These are phyloP conservation scores for Leccinum incarnatum DNA, from an alignment of 768 basidiomycete genomes.

Conservation along the genomic window DNA sequence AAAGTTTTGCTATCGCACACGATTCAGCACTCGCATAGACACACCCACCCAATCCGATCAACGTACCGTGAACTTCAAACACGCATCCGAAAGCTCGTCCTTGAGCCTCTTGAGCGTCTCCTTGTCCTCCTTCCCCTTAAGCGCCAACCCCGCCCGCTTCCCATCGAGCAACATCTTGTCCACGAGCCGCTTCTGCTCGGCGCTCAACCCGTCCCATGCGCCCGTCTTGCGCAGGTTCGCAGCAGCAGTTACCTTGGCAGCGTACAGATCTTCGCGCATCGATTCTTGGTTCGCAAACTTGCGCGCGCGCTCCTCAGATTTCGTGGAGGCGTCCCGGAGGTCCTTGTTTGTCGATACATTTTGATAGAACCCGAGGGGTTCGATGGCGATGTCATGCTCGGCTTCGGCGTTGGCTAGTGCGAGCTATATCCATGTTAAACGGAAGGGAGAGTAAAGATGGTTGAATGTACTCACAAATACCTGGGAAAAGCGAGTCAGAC, in stretches of 20 bases:
- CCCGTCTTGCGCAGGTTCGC: constrained; percentile 63
- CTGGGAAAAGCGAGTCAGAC: constrained; percentile 33
- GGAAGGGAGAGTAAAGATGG: neutral
- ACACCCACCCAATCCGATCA: too few species aligned
- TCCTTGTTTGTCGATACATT: constrained; percentile 72
- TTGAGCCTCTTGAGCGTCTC: constrained; percentile 56
- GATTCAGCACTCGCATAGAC: neutral
- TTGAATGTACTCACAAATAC: constrained; percentile 61
- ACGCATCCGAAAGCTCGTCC: constrained; percentile 72
- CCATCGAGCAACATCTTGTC: constrained; percentile 79
- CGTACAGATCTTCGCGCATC: constrained; percentile 79
- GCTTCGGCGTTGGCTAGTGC: constrained; percentile 60
- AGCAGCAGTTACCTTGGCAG: constrained; percentile 65
- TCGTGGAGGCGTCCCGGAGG: constrained; percentile 75
- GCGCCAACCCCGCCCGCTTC: constrained; percentile 69
- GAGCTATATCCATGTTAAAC: constrained; percentile 35
- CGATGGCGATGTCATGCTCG: constrained; percentile 45
- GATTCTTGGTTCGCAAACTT: constrained; percentile 71
- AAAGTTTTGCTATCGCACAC: constrained; percentile 52
- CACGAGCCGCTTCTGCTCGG: constrained; percentile 72
- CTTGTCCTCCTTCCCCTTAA: constrained; percentile 61
- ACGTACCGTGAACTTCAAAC: constrained; percentile 56
- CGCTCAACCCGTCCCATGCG: constrained; percentile 55
- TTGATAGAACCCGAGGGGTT: constrained; percentile 73
- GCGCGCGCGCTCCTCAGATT: constrained; percentile 61